phyloP scores from a whole-genome alignment of 2,329 filamentous ascomycete genomes.

The Nannizzia gypsea region DNA sequence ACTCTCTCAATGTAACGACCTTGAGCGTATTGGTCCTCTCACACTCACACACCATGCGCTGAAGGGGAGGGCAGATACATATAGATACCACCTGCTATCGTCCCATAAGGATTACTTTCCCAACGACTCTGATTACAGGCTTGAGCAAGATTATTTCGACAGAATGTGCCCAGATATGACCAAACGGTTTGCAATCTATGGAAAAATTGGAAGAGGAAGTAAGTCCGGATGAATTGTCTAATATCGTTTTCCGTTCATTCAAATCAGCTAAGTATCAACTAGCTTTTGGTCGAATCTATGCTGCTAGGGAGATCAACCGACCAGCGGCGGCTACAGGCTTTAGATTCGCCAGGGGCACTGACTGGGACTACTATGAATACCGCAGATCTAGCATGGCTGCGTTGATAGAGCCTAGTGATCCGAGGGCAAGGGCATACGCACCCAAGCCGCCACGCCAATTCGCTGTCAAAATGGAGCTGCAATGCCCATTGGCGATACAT shows the following conservation, averaged over 20 bases:
- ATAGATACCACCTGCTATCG: neutral
- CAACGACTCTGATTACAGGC: neutral
- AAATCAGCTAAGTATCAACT: neutral
- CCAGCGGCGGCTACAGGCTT: neutral
- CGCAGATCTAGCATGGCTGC: neutral
- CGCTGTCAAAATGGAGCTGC: constrained; percentile 7
- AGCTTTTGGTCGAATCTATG: constrained; percentile 2
- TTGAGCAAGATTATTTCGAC: neutral
- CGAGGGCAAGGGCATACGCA: neutral
- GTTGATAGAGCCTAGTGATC: neutral
- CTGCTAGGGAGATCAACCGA: neutral
- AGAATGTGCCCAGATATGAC: constrained; percentile 5
- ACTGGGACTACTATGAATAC: too few species aligned
- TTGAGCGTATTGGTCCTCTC: neutral
- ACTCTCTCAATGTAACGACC: constrained; percentile 1
- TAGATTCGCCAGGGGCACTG: neutral
- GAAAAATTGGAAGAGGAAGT: constrained; percentile 10
- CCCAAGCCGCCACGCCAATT: constrained; percentile 6
- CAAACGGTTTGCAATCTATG: constrained; percentile 9
- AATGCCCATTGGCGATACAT: neutral
- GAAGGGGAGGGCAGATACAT: neutral
- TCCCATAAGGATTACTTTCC: neutral
- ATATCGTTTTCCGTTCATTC: neutral
- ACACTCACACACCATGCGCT: neutral
- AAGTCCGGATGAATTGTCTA: neutral